A percentile compares a stretch with the other conserved stretches of the same genome.
phyloP scores from a whole-genome alignment of 345 rosid genomes.

The Firmiana major region DNA sequence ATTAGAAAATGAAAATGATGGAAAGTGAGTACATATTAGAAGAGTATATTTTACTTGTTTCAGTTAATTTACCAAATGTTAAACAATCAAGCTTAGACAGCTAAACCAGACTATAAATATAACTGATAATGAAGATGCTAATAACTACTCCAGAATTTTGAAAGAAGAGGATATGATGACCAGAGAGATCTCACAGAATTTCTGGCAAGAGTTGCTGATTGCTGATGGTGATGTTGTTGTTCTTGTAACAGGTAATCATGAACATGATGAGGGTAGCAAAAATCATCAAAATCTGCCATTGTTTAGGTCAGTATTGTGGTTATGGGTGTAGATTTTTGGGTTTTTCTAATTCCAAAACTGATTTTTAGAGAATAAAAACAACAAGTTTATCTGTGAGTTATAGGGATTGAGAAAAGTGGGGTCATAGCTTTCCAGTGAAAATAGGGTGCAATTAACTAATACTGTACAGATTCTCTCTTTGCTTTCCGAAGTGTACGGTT shows the following conservation, averaged over 20 bases:
- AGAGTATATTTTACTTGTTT: not conserved
- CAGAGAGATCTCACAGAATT: constrained; percentile 24
- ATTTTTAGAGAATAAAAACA: constrained; percentile 11
- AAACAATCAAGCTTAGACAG: not conserved
- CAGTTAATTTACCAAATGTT: not conserved
- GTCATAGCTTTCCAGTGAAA: constrained; percentile 8
- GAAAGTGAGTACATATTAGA: not conserved
- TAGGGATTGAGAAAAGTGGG: constrained; percentile 37
- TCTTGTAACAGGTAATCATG: constrained; percentile 18
- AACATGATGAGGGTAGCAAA: constrained; percentile 26
- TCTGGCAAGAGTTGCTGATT: constrained; percentile 17
- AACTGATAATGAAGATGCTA: not conserved
- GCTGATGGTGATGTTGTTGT: constrained; percentile 23
- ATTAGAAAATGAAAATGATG: not conserved
- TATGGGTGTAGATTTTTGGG: not conserved
- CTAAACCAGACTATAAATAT: not conserved
- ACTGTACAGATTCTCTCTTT: constrained; percentile 40
- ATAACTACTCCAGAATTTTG: not conserved
- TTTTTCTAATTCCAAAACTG: constrained; percentile 21
- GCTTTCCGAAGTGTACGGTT: constrained; percentile 17
- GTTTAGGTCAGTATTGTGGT: not conserved
- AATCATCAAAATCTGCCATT: constrained; percentile 28
- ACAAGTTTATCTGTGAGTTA: constrained; percentile 32
- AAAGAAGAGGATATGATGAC: constrained; percentile 6
- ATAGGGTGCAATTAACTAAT: not conserved